A percentile compares a stretch with the other conserved stretches of the same genome.
Evolutionary conservation across 2,329 filamentous ascomycete species (phyloP).

Genomic region (Fusarium graminum): DNA sequence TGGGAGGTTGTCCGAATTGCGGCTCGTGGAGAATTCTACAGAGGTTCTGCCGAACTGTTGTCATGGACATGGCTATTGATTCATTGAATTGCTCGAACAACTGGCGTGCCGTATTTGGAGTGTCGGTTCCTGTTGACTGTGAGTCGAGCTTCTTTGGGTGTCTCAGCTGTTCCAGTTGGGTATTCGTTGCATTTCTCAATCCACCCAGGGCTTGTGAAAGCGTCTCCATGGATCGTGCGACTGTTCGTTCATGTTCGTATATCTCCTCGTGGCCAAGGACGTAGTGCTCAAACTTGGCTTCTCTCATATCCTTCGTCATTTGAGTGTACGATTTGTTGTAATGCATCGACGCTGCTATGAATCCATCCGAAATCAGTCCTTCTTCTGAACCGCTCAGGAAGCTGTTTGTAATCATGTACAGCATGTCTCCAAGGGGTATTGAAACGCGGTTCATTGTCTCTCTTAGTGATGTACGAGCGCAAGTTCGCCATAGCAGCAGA

Average conservation of each 20-base stretch:
- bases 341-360: conserved; percentile 69
- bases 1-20: conserved; percentile 50
- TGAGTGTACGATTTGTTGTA: conserved; percentile 76
- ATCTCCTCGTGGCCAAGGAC: conserved; percentile 82
- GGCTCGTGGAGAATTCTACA: conserved; percentile 45
- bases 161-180: conserved; percentile 86
- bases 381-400: conserved; percentile 87
- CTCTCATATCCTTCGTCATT: conserved; percentile 82
- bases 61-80: conserved; percentile 38
- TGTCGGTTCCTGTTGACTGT: accelerated
- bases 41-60: conserved; percentile 23
- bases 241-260: conserved; percentile 80
- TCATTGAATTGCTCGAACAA: conserved; percentile 37
- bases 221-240: conserved; percentile 86
- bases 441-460: conserved; percentile 79
- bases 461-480: conserved; percentile 79
- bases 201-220: conserved; percentile 91
- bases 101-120: conserved; percentile 19
- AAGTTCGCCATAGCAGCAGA: conserved; percentile 81
- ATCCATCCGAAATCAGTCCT: conserved; percentile 76
- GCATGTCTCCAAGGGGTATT: conserved; percentile 81
- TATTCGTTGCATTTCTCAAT: conserved; percentile 86
- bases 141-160: conserved; percentile 13
- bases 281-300: conserved; percentile 92
- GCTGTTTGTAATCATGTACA: conserved; percentile 82